phyloP scores from a whole-genome alignment of 495 filamentous ascomycete species.

The Daldinia grandis region DNA sequence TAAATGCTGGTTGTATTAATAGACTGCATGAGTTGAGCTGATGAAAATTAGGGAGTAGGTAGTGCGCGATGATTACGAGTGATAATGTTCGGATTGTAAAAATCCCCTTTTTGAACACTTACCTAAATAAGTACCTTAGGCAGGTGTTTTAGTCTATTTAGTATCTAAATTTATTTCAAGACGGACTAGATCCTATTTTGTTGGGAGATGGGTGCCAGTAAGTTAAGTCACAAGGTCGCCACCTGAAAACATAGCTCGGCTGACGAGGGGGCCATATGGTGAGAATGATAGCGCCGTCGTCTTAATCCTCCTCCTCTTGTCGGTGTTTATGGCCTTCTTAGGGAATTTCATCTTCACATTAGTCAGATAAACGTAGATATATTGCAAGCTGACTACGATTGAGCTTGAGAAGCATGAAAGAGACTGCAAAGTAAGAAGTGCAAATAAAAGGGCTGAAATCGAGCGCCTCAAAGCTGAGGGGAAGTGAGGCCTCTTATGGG shows the following conservation, averaged over 20 bases:
- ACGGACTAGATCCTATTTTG: background rate
- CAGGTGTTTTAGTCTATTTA: background rate
- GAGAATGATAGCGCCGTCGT: background rate
- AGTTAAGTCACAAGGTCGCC: background rate
- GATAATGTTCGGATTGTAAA: background rate
- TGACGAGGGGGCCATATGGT: background rate
- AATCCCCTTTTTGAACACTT: background rate
- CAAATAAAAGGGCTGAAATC: background rate
- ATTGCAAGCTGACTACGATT: background rate
- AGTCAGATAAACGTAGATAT: background rate
- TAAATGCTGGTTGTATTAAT: background rate
- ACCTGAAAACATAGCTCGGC: background rate
- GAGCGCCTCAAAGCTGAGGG: background rate
- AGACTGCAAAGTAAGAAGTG: background rate
- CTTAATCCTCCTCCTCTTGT: background rate
- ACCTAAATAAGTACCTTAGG: background rate
- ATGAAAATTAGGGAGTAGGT: background rate
- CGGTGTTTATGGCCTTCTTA: background rate
- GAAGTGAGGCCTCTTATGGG: slow-evolving; percentile 25
- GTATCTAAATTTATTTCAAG: background rate
- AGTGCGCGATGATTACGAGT: background rate
- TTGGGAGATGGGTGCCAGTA: background rate
- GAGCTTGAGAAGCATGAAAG: background rate
- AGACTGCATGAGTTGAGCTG: background rate
- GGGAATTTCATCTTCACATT: background rate